Base-by-base conservation (phyloP, 805 yeast genomes). In the Candida maris region DNA sequence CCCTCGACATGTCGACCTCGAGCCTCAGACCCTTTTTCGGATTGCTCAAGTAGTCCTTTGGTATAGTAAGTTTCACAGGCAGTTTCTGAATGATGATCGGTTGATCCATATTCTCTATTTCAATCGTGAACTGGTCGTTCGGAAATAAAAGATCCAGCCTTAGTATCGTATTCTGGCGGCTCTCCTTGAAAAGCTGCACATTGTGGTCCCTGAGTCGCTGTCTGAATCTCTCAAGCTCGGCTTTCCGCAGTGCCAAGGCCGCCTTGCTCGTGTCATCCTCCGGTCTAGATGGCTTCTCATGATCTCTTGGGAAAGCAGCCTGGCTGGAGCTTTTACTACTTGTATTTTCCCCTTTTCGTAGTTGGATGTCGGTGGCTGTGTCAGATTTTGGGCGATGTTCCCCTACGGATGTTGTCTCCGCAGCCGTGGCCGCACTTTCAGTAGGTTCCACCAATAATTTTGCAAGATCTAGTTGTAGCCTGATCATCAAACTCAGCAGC, bases 381-480 rank as follows among this genome's bases (percentile, higher is more conserved):
- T n/a, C n/a, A n/a, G 41, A 34, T 15, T 41, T 34, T 19, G 24
- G 23, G 17, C 30, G 27, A 24, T 37, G 32, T 13, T n/a, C n/a
- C n/a, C n/a, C n/a, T n/a, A n/a, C n/a, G n/a, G n/a, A n/a, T n/a
- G n/a, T n/a, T 9, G 51, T 46, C 31, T 49, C 57, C 19, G 81
- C 79, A 46, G 82, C 68, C 51, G 78, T 83, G 41, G 83, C 62
- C 0, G 85, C 79, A 16, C 72, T 75, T 28, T 71, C 68, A 47
- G 78, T 79, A 44, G 80, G 80, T 57, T 69, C 70, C 31, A 72
- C 68, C 38, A 84, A 62, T 48, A 81, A 75, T 28, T 52, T 46
- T 49, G 83, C 91, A 34, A 83, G 63, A 39, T 76, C 65, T 42
- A 60, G 64, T 51, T 81, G 85, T 28, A 83, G 61, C 3, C 79